A percentile compares a stretch with the other conserved stretches of the same genome.
These are phyloP conservation scores for Arachnopeziza araneosa DNA, from an alignment of 2,329 filamentous ascomycete genomes.

Conservation along the genomic window DNA sequence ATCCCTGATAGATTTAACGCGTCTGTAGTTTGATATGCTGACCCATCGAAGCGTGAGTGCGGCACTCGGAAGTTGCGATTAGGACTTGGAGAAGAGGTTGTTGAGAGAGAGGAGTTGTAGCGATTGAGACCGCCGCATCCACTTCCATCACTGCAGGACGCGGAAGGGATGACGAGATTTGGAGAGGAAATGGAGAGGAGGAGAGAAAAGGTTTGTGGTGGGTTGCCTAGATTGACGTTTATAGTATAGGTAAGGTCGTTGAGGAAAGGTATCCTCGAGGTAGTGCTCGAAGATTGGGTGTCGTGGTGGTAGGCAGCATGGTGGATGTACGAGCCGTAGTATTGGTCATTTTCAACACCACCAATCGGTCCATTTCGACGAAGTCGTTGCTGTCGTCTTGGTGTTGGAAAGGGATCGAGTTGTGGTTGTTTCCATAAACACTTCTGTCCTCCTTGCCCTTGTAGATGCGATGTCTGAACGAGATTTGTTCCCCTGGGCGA, in stretches of 20 bases:
- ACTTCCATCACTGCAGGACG: neutral
- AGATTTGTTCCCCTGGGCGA: neutral
- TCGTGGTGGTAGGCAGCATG: neutral
- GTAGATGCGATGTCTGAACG: neutral
- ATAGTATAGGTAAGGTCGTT: constrained; percentile 6
- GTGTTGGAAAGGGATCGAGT: neutral
- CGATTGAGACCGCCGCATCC: neutral
- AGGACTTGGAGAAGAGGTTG: neutral
- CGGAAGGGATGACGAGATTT: constrained; percentile 3
- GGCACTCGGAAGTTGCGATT: neutral
- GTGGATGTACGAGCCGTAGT: neutral
- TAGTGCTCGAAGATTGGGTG: neutral
- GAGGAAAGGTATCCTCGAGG: neutral
- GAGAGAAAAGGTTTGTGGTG: constrained; percentile 5
- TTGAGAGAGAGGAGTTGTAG: constrained; percentile 2
- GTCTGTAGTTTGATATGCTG: neutral
- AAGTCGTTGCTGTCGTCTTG: neutral
- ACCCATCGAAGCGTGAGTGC: neutral
- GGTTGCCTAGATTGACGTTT: constrained; percentile 8
- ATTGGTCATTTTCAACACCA: neutral
- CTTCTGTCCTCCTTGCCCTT: neutral
- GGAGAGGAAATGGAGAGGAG: constrained; percentile 5
- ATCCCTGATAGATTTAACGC: neutral
- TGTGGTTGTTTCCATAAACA: neutral
- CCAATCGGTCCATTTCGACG: neutral